Base-by-base conservation (phyloP, 805 yeast species). In the Kluyveromyces siamensis region DNA sequence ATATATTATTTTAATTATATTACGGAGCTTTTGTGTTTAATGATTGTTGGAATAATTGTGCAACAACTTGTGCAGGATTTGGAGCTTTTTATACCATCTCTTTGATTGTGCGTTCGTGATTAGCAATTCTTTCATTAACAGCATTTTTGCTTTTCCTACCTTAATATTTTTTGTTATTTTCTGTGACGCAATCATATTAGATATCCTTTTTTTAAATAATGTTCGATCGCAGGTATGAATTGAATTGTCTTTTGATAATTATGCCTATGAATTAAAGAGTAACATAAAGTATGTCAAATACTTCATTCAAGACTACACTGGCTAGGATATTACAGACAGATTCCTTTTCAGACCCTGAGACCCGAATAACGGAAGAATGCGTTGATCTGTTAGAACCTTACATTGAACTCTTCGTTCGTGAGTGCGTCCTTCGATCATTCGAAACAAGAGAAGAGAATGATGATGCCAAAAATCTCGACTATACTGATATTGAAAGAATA, bases 401-500 rank as follows among this genome's bases (percentile, higher is more conserved):
- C 43, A 50, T 63, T 46, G 62, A 60, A 39, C 18, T 59, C 10
- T 62, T 63, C 41, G 55, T 62, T 14, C 51, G 62, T 33, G 69
- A 65, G 50, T 62, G 65, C 1, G 58, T 58, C 11, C 47, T 58
- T 18, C 50, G 69, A 46, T 60, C 67, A 2, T 27, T 56, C 6
- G 66, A 62, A 39, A 58, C 58, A 47, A 56, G 53, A 42, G 54
- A 51, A n/a, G 48, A 49, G 17, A 18, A 35, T 16, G 40, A 54
- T 37, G 37, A 21, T 14, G 33, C 37, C 9, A 36, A 52, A 6
- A 52, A 51, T 17, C 42, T 65, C 13, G 55, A 56, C 7, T 62
- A 60, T 40, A 52, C 54, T 21, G 68, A 64, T 41, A 44, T 65
- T 14, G 68, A 63, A 40, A 54, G 54, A 18, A 57, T 65, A 17